Evolutionary conservation across 805 yeast species (phyloP), one percentile per base, ranked within the genome.

Genomic region (Myxozyma monticola): DNA sequence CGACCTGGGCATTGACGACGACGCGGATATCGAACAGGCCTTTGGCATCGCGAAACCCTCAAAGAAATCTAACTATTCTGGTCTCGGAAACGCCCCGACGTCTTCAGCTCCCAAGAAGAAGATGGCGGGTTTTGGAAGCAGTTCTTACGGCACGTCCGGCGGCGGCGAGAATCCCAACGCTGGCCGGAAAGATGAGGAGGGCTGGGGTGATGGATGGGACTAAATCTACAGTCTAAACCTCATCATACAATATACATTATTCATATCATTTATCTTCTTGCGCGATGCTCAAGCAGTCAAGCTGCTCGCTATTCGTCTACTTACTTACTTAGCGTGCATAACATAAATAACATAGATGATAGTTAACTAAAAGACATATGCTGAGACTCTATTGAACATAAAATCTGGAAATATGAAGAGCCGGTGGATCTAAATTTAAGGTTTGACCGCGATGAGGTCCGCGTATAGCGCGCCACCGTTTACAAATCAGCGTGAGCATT

Each of bases 31-130:
- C 15, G 78, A 76, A 49, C 81, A 84, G 21, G 89, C 91, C 2
- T 84, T 84, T 70, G 93, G 93, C 2, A 60, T 77, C 54, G 61
- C 70, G 37, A 79, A 71, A 63, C 89, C 90, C 21, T 68, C 70
- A 55, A 75, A 78, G 60, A 77, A 75, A 68, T 77, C 86, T n/a
- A 74, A 75, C 48, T 68, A 84, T 55, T 73, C 76, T 34, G 79
- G 87, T 9, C 34, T 61, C 7, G 47, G 37, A 9, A 25, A 35
- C 18, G 26, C 29, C 20, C 25, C 49, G 9, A 14, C 31, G 17
- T 29, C 46, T 8, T 18, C 40, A 12, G 43, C 35, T 8, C 17
- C 36, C 33, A 14, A 18, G 28, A 42, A 42, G 28, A 48, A 42
- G 22, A 37, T 42, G 51, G 8, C 39, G 2, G 43, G 49, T 9